Base-by-base conservation (phyloP, 2,329 filamentous ascomycete species). In the Neoscytalidium dimidiatum region DNA sequence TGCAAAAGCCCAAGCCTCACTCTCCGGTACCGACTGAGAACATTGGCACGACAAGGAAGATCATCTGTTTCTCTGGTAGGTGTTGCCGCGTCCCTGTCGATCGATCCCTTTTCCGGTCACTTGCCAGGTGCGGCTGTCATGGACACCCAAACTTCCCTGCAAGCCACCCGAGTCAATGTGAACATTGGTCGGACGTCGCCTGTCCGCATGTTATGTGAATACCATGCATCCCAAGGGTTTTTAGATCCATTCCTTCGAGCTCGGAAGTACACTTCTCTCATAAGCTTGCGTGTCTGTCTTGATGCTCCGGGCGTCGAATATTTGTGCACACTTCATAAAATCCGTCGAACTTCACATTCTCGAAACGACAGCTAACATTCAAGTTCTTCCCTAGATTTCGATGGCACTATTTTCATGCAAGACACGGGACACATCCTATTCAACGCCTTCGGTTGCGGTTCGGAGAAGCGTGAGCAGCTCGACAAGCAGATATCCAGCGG, bases 381-480 rank as follows among this genome's bases (percentile, higher is more conserved):
- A 9, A 41, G 1, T 33, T 26, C 4, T 9, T 23, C 8, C 56
- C 31, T 66, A 89, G 87, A 90, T 75, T 90, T 91, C 69, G 88
- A 90, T 74, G 88, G 88, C 67, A 90, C 88, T 3, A 91, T 91
- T 68, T 90, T 89, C 80, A 88, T 88, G 83, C 86, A 90, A 70
- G 71, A 72, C 69, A 90, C 86, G 1, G 89, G 89, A 49, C 88
- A 90, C 73, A 84, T 90, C 68, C 84, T 91, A 57, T 89, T 90
- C 75, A 87, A 90, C 73, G 81, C 81, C 69, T 83, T 88, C 68
- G 88, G 88, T 60, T 90, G 87, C 75, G 88, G 88, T 29, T 77
- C 80, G 23, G 80, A 83, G 67, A 80, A 81, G 65, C 84, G 87
- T 57, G 77, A 84, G 64, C 70, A 83, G 44, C 83, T 90, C 58